Conservation (phyloP, 208 protist genomes). For the Leishmania guyanensis region DNA sequence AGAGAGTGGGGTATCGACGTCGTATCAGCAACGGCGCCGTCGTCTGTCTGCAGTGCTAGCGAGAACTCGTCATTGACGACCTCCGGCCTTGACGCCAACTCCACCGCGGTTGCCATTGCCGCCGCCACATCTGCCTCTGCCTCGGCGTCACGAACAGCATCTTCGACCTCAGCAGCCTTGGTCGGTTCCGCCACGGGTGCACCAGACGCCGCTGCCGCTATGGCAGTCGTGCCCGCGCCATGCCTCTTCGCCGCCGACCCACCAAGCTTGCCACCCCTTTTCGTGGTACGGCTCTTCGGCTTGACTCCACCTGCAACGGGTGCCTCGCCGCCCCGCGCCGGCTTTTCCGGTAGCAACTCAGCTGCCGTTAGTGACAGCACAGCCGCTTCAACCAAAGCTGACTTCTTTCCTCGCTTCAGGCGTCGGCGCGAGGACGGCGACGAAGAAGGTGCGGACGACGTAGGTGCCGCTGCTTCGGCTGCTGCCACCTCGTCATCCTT, state of each 20-base stretch:
- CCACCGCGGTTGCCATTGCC: constrained; percentile 7
- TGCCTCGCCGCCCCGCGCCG: background rate
- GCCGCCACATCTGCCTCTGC: constrained; percentile 10
- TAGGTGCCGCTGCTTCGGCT: background rate
- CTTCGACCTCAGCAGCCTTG: background rate
- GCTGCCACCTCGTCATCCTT: background rate
- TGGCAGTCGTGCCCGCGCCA: background rate
- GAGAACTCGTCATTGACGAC: constrained; percentile 6
- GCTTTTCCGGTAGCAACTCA: too few relatives aligned
- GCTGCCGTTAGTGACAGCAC: background rate
- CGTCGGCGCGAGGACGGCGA: constrained; percentile 1
- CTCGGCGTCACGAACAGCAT: background rate
- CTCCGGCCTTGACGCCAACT: constrained; percentile 1
- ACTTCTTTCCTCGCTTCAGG: background rate
- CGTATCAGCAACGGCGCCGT: background rate
- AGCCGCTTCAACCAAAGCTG: background rate
- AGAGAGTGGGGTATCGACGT: background rate
- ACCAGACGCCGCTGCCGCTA: background rate
- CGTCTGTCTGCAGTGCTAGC: background rate
- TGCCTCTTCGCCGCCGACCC: background rate
- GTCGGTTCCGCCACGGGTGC: background rate
- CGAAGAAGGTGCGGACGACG: background rate
- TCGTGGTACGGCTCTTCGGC: background rate
- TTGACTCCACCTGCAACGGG: background rate
- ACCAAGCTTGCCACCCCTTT: constrained; percentile 4